phyloP scores from a whole-genome alignment of 805 yeast species.

The Yarrowia keelungensis region DNA sequence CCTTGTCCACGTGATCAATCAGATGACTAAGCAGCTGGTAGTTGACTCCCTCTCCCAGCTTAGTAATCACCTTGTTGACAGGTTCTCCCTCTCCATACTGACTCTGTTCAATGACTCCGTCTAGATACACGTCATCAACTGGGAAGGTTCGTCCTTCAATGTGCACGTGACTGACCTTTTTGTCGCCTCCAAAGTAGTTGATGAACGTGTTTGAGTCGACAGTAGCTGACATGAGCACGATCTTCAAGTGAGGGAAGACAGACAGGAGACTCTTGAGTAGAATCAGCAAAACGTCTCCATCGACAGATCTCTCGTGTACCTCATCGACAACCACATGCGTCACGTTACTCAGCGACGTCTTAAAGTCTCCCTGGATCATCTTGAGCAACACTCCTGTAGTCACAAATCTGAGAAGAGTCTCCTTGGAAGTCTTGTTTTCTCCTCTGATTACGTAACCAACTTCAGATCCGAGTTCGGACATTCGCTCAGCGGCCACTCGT shows the following conservation, averaged over 20 bases:
- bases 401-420: constrained; percentile 81
- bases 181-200: constrained; percentile 61
- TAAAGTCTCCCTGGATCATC: constrained; percentile 69
- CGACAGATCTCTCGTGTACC: constrained; percentile 95
- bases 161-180: constrained; percentile 66
- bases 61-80: constrained; percentile 47
- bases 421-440: constrained; percentile 66
- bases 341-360: constrained; percentile 52
- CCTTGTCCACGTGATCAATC: constrained; percentile 60
- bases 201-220: constrained; percentile 74
- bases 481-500: constrained; percentile 85
- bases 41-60: constrained; percentile 59
- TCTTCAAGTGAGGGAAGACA: constrained; percentile 59
- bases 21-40: constrained; percentile 71
- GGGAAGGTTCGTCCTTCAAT: constrained; percentile 96
- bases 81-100: constrained; percentile 42
- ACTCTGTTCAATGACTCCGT: constrained; percentile 59
- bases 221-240: constrained; percentile 93
- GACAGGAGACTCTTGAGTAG: constrained; percentile 68
- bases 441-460: constrained; percentile 93
- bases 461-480: constrained; percentile 68
- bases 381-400: constrained; percentile 92
- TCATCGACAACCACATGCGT: constrained; percentile 87
- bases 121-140: constrained; percentile 76
- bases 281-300: constrained; percentile 82